Conservation (phyloP, 2,329 filamentous ascomycete species). For the Aspergillus latus region DNA sequence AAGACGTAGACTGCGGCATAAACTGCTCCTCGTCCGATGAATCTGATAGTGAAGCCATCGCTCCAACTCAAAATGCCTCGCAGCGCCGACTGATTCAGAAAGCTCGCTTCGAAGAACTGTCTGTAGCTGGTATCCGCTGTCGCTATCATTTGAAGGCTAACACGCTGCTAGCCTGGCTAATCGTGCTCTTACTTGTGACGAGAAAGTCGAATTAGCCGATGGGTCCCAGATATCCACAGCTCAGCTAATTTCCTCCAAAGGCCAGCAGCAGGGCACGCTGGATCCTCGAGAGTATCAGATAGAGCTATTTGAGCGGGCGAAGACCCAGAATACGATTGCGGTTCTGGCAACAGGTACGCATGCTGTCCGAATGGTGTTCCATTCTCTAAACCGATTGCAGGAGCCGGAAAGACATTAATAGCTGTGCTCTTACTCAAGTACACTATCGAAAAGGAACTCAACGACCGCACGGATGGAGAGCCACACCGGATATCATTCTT, state of each 20-base stretch:
- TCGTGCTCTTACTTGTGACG: conserved; percentile 43
- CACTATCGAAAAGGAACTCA: conserved; percentile 73
- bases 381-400: conserved; percentile 41
- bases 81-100: conserved; percentile 54
- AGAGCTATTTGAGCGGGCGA: conserved; percentile 87
- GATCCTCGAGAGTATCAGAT: conserved; percentile 86
- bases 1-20: conserved; percentile 2
- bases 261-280: conserved; percentile 62
- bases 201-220: conserved; percentile 33
- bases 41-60: conserved; percentile 30
- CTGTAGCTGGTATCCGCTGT: conserved; percentile 22
- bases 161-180: conserved; percentile 36
- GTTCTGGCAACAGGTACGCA: conserved; percentile 79
- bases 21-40: conserved; percentile 24
- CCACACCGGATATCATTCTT: conserved; percentile 75
- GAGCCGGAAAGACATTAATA: conserved; percentile 95
- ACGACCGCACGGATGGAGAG: conserved; percentile 62
- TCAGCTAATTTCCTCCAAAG: conserved; percentile 55
- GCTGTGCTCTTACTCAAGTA: conserved; percentile 80
- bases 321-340: conserved; percentile 81
- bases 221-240: conserved; percentile 55
- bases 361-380: not conserved
- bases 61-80: conserved; percentile 27
- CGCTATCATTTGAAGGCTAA: conserved; percentile 6
- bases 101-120: conserved; percentile 51